phyloP scores from a whole-genome alignment of 257 asterid species.

The Solanum sitiens region DNA sequence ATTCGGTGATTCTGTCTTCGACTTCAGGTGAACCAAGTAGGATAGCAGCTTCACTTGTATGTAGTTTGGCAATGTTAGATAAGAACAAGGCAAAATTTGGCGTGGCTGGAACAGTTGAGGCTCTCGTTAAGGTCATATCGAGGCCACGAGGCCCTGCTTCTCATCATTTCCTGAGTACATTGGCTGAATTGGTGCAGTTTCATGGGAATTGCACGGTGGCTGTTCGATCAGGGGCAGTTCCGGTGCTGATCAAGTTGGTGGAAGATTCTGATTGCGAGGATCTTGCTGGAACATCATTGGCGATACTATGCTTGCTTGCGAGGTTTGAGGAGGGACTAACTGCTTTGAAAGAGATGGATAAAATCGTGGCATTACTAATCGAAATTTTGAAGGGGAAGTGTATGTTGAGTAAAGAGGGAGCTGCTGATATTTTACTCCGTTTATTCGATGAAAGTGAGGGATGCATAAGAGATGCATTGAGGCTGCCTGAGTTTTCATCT shows the following conservation, averaged over 20 bases:
- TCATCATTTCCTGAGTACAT: slow-evolving; percentile 60
- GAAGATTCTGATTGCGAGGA: slow-evolving; percentile 39
- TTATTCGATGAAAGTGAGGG: slow-evolving; percentile 56
- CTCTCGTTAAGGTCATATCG: slow-evolving; percentile 36
- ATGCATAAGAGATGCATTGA: slow-evolving; percentile 39
- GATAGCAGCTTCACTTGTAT: slow-evolving; percentile 54
- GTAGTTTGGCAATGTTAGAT: slow-evolving; percentile 79
- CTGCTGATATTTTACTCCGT: slow-evolving; percentile 48
- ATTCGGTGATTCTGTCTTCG: slow-evolving; percentile 16
- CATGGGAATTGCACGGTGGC: slow-evolving; percentile 86
- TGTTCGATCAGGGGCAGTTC: slow-evolving; percentile 50
- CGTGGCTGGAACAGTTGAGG: slow-evolving; percentile 53
- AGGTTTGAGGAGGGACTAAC: slow-evolving; percentile 65
- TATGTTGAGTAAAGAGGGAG: slow-evolving; percentile 65
- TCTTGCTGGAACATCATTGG: slow-evolving; percentile 50
- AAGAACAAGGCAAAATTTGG: slow-evolving; percentile 80
- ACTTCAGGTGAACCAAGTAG: slow-evolving; percentile 27
- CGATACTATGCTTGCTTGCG: slow-evolving; percentile 41
- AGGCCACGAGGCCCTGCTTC: slow-evolving; percentile 29
- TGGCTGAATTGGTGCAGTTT: slow-evolving; percentile 72
- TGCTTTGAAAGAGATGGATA: slow-evolving; percentile 29
- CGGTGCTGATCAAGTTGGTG: slow-evolving; percentile 28
- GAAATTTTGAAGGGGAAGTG: slow-evolving; percentile 40
- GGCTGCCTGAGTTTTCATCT: slow-evolving; percentile 40
- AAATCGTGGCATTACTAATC: slow-evolving; percentile 29